These are phyloP conservation scores for Lumnitzera racemosa DNA, from an alignment of 345 rosid species.

Conservation along the genomic window DNA sequence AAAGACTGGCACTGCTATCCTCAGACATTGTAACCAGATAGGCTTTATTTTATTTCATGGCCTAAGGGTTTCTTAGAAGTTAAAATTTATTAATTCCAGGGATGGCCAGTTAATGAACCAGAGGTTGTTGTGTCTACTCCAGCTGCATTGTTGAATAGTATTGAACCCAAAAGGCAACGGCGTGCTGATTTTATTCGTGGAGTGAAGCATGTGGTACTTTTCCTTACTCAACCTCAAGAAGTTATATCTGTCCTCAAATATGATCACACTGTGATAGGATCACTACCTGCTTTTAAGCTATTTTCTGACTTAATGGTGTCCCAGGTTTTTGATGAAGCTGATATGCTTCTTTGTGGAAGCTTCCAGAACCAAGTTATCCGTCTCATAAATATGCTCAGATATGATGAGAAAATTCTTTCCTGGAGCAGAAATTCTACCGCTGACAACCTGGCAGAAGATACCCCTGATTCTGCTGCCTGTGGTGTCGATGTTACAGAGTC, in stretches of 20 bases:
- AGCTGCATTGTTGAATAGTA: conserved; percentile 74
- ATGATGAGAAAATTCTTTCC: conserved; percentile 70
- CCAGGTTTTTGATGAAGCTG: conserved; percentile 98
- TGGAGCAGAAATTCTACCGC: conserved; percentile 23
- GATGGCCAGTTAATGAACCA: conserved; percentile 74
- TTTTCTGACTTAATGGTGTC: conserved; percentile 5
- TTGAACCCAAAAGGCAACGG: conserved; percentile 47
- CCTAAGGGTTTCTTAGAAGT: too few relatives aligned
- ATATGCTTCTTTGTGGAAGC: conserved; percentile 90
- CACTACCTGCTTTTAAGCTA: background rate
- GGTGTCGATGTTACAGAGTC: conserved; percentile 19
- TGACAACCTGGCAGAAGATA: conserved; percentile 21
- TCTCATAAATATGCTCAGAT: conserved; percentile 72
- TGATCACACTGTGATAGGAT: too few relatives aligned
- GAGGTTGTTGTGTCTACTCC: conserved; percentile 86
- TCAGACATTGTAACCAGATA: too few relatives aligned
- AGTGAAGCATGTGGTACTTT: conserved; percentile 71
- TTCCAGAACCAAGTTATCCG: conserved; percentile 86
- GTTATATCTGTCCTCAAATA: too few relatives aligned
- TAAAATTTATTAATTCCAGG: conserved; percentile 39
- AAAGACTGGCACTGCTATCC: background rate
- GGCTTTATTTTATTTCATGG: too few relatives aligned
- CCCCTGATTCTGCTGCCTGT: conserved; percentile 18
- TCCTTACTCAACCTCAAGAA: too few relatives aligned
- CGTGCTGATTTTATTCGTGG: conserved; percentile 49